Evolutionary conservation across 2,329 filamentous ascomycete genomes (phyloP), one percentile per base, ranked within the genome.

Genomic region (Scytalidium sp.): DNA sequence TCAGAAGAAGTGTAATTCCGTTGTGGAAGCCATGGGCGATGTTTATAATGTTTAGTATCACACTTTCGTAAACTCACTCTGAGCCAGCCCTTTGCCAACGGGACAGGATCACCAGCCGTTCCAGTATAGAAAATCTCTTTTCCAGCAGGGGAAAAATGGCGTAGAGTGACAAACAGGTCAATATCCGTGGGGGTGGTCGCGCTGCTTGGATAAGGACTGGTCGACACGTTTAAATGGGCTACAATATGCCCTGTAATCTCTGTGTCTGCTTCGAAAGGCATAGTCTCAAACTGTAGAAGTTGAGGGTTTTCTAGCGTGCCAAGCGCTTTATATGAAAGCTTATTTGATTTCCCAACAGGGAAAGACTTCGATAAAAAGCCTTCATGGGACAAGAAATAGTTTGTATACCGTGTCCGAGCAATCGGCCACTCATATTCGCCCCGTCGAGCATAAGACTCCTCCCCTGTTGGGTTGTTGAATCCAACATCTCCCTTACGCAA

Each of bases 181-280:
- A 85, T 83, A 46, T 85, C 82, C 22, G 42, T 20, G 42, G 23
- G 10, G 40, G 25, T 36, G 32, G 17, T 4, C 17, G 7, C 32
- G n/a, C n/a, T n/a, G n/a, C 32, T 15, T 10, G 17, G 8, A 15
- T 36, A 4, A 6, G 32, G 11, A 15, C 8, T 83, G 3, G 85
- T 67, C 0, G 84, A 87, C 1, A 87, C 78, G 52, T 83, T 81
- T 3, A 90, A 70, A 55, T 82, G 84, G 0, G 83, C 83, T 0
- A 80, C 71, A 22, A 87, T 70, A 59, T 88, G 83, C 0, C 86
- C 86, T 0, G 86, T 89, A 47, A 90, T 80, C 60, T 89, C 86
- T 0, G 79, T 85, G 58, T 88, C 83, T 6, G 70, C 52, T n/a
- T 76, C 72, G 50, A 88, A 87, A 0, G 80, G 68, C 0, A 70